Base-by-base conservation (phyloP, 2,329 filamentous ascomycete species). In the Escovopsis sp. region DNA sequence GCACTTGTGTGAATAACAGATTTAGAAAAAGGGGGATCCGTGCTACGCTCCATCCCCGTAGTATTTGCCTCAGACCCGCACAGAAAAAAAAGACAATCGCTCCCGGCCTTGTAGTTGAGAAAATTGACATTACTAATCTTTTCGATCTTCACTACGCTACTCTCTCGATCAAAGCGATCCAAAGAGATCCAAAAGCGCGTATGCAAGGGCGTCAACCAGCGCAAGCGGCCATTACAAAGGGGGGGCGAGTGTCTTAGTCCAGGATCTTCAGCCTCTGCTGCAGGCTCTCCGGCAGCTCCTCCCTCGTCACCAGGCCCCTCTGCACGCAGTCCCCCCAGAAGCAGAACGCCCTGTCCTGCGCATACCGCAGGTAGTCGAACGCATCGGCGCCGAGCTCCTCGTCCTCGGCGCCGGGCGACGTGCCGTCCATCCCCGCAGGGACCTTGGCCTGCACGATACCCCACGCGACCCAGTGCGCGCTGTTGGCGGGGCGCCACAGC, bases 371-470 rank as follows among this genome's bases (percentile, higher is more conserved):
- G 59, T 96, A 98, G 61, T 98, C 88, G 56, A 96, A 98, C 55
- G 85, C 84, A 36, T 85, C 84, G 32, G 73, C 75, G 26, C 72
- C 74, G 18, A 72, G 71, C 39, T 72, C 69, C 4, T 66, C 67
- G 12, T 66, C 66, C 38, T 70, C 71, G 3, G 57, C 55, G 45
- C 53, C 58, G 23, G 23, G 23, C 37, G 63, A 55, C 4, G 54
- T 53, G 26, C 45, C 47, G 15, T 81, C 75, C 57, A 89, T 68
- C 0, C 80, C 45, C 85, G 35, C 35, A 0, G 85, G 79, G 2
- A 94, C 71, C 58, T 91, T 88, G 39, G 91, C 89, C 63, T 98
- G 91, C 41, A 98, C 83, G 47, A 96, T 85, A 23, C 91, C 91
- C 91, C 91, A 98, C 1, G 87, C 85, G 23, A 93, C 77, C 91